These are phyloP conservation scores for Trichomonascaceae sp. DNA, from an alignment of 1,139 yeast genomes.

Conservation along the genomic window DNA sequence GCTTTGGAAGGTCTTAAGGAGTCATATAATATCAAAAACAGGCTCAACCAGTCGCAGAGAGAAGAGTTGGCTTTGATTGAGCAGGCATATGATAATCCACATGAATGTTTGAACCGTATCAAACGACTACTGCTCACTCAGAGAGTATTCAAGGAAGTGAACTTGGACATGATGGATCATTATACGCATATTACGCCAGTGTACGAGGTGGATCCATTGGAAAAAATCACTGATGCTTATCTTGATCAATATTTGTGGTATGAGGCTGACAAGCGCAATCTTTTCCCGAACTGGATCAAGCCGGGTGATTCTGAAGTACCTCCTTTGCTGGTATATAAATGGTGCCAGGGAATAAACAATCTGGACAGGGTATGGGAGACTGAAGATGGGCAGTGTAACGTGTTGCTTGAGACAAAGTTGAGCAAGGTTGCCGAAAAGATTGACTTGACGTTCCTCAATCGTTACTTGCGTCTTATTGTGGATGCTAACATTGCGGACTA, in stretches of 20 bases:
- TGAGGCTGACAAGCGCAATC: constrained; percentile 79
- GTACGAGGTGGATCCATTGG: constrained; percentile 82
- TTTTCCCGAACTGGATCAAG: constrained; percentile 95
- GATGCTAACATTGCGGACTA: constrained; percentile 95
- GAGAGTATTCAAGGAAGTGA: constrained; percentile 85
- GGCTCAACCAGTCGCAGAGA: constrained; percentile 79
- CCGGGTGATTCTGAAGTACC: constrained; percentile 95
- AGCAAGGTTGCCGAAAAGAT: constrained; percentile 73
- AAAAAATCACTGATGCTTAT: constrained; percentile 94
- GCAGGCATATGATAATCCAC: constrained; percentile 95
- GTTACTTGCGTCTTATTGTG: constrained; percentile 70
- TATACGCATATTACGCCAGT: constrained; percentile 82
- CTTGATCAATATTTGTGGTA: constrained; percentile 95
- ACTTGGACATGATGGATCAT: constrained; percentile 87
- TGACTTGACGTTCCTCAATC: constrained; percentile 79
- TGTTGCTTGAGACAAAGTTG: constrained; percentile 73
- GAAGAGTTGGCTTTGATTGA: constrained; percentile 92
- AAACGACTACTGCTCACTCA: constrained; percentile 81
- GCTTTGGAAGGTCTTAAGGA: constrained; percentile 89
- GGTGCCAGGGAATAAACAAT: constrained; percentile 94
- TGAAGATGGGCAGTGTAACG: constrained; percentile 67
- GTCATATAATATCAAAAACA: constrained; percentile 71
- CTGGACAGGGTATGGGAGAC: constrained; percentile 73
- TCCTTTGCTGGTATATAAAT: constrained; percentile 83
- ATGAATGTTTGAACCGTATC: constrained; percentile 78